Conservation (phyloP, 805 yeast genomes). For the Kazachstania kunashirensis region DNA sequence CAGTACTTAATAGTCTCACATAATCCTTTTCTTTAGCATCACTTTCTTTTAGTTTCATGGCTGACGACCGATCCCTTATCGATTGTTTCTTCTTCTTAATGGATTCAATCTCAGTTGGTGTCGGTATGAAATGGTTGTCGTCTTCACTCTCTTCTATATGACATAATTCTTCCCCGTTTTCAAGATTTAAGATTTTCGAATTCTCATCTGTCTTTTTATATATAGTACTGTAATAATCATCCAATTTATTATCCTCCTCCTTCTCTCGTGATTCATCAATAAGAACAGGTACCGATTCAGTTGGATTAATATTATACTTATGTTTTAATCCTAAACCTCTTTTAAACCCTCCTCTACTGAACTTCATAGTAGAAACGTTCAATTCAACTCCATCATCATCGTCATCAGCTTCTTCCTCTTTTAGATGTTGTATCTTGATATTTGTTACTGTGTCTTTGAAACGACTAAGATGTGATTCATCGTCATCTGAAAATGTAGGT, state of each 20-base stretch:
- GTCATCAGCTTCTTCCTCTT: neutral
- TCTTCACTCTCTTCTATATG: constrained; percentile 1
- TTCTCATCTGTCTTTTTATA: neutral
- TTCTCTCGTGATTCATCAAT: neutral
- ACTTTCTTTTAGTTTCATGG: neutral
- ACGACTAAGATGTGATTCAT: no score
- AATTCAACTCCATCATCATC: neutral
- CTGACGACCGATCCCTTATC: neutral
- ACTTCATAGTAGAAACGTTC: neutral
- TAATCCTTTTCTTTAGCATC: constrained; percentile 18
- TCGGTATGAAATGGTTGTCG: constrained; percentile 1
- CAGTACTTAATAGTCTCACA: constrained; percentile 18
- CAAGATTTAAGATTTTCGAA: constrained; percentile 1
- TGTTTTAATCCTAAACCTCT: no score
- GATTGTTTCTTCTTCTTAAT: neutral
- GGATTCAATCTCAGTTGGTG: neutral
- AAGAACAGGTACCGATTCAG: neutral
- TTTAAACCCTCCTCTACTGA: neutral
- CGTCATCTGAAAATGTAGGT: neutral
- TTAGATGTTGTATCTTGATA: neutral
- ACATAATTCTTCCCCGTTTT: constrained; percentile 3
- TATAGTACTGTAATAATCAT: neutral
- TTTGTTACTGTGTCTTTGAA: no score
- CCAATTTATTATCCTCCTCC: neutral
- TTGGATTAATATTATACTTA: neutral